Percentiles rank a stretch among this genome's conserved stretches.
Evolutionary conservation across 768 basidiomycete genomes (phyloP).

Genomic region (Lactarius tabidus): DNA sequence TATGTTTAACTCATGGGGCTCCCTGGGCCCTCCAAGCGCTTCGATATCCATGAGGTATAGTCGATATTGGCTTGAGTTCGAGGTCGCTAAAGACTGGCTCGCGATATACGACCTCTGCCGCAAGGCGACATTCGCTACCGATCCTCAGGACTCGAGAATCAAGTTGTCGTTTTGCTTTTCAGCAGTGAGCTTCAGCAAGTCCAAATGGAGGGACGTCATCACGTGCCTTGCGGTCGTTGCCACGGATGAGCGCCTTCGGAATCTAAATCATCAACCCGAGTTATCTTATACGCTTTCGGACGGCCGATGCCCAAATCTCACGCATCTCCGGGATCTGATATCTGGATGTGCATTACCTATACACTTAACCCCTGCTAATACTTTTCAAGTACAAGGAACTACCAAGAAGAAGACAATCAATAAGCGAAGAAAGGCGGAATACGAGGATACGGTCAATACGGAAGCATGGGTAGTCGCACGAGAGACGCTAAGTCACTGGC

Average conservation of each 20-base stretch:
- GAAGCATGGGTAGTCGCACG: background rate
- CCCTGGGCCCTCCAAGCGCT: background rate
- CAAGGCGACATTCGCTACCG: background rate
- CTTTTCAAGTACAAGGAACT: background rate
- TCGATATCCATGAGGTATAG: background rate
- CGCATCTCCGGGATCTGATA: background rate
- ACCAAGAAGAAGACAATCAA: background rate
- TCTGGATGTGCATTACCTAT: background rate
- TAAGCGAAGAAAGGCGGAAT: background rate
- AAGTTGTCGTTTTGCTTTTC: slow-evolving; percentile 6
- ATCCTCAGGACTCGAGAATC: background rate
- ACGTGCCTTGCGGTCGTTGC: background rate
- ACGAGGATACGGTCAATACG: background rate
- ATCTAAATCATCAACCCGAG: background rate
- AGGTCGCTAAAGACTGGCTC: slow-evolving; percentile 12
- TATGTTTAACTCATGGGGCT: background rate
- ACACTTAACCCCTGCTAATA: background rate
- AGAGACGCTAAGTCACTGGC: background rate
- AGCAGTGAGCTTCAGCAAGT: slow-evolving; percentile 3
- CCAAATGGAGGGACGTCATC: background rate
- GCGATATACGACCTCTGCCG: slow-evolving; percentile 12
- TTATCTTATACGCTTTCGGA: slow-evolving; percentile 7
- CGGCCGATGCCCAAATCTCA: background rate
- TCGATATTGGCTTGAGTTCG: slow-evolving; percentile 13
- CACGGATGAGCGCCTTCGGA: background rate